phyloP scores from a whole-genome alignment of 2,329 filamentous ascomycete genomes.

The Zasmidium citrigriseum region DNA sequence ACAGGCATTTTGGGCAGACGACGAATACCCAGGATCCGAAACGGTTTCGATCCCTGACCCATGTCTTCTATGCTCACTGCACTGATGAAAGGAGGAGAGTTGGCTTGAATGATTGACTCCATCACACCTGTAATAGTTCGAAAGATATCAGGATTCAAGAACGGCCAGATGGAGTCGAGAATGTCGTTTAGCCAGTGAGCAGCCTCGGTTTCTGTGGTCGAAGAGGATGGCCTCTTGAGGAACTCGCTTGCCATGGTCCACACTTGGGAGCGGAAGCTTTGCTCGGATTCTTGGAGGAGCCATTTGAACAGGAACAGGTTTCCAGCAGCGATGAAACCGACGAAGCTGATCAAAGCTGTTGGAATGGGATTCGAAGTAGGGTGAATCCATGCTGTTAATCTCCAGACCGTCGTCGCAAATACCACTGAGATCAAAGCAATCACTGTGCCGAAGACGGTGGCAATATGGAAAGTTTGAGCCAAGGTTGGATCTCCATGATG shows the following conservation, averaged over 20 bases:
- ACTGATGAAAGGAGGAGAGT: background rate
- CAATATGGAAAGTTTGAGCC: background rate
- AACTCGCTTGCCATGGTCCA: background rate
- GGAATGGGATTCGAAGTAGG: background rate
- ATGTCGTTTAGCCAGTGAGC: background rate
- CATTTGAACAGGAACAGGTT: background rate
- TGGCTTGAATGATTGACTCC: slow-evolving; percentile 1
- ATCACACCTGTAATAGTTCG: background rate
- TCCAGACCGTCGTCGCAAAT: background rate
- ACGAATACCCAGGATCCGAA: background rate
- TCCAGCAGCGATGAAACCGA: background rate
- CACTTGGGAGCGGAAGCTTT: background rate
- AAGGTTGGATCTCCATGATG: background rate
- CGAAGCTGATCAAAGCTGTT: background rate
- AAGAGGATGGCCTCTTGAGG: background rate
- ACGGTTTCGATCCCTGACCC: background rate
- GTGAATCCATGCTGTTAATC: background rate
- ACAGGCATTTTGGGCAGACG: background rate
- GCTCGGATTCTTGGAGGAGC: background rate
- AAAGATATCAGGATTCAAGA: background rate
- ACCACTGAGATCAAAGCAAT: background rate
- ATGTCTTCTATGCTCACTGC: background rate
- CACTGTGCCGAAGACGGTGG: background rate
- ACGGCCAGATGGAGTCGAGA: background rate
- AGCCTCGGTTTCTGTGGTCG: background rate